Evolutionary conservation across 1,139 yeast genomes (phyloP), one percentile per base, ranked within the genome.

Genomic region (Trichomonascaceae sp.): DNA sequence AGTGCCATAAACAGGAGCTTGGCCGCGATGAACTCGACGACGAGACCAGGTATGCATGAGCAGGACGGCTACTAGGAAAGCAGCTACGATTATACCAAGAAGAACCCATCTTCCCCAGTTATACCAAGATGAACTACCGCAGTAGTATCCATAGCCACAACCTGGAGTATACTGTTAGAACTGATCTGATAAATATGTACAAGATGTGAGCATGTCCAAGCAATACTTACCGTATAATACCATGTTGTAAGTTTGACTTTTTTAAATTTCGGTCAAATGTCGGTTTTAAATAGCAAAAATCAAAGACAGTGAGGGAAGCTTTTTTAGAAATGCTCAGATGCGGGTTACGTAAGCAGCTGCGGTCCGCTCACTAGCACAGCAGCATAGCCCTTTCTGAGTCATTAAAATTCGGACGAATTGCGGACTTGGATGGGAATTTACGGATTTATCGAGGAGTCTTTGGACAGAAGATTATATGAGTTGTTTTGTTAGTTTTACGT

Each of bases 1-100:
- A 0, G 97, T 89, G 8, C 95, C 95, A 56, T 83, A 77, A 3
- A 89, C 75, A 0, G 97, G 96, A 32, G 76, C 77, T 44, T 75
- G 74, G 5, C 97, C 97, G 44, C 73, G 70, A 39, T 68, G 74
- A 1, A 80, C 74, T 65, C 96, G 76, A 56, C 77, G 75, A 52
- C 77, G 78, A 61, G 89, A 87, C 45, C 60, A 57, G 38, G 63
- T 48, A 49, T 71, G 64, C 41, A 83, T 76, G 44, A 81, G 66
- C 41, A 63, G 52, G 17, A 89, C 69, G 1, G 83, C 78, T 39
- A 82, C 76, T 1, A 80, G 41, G 7, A 86, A 66, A 1, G 81
- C 78, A 1, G 80, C 62, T 1, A 85, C 65, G 8, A 82, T 74
- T 1, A 76, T 63, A 2, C 76, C 72, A 46, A 78, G 68, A 7